These are phyloP conservation scores for Penicillium aurantiogriseum DNA, from an alignment of 2,329 filamentous ascomycete species.

Conservation along the genomic window DNA sequence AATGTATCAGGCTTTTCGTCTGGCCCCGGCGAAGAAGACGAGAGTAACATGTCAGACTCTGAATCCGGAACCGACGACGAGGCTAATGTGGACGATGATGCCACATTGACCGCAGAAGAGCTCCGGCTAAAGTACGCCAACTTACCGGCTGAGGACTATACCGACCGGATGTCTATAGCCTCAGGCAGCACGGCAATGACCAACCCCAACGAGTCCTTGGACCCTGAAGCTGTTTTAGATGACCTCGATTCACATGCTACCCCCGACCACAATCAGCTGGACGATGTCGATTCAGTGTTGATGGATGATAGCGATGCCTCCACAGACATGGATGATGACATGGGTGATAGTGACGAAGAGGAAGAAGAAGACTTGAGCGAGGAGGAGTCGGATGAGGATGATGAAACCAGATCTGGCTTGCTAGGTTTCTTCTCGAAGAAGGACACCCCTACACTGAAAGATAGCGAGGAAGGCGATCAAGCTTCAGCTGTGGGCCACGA, in stretches of 20 bases:
- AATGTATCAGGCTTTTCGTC: constrained; percentile 43
- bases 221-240: constrained; percentile 22
- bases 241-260: constrained; percentile 20
- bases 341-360: constrained; percentile 47
- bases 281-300: constrained; percentile 46
- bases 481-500: constrained; percentile 26
- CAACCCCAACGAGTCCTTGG: constrained; percentile 19
- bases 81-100: constrained; percentile 43
- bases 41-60: constrained; percentile 51
- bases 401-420: constrained; percentile 42
- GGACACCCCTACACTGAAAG: constrained; percentile 31
- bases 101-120: constrained; percentile 47
- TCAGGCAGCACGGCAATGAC: constrained; percentile 23
- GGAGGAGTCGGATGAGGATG: constrained; percentile 47
- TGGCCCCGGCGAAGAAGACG: constrained; percentile 60
- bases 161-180: constrained; percentile 26
- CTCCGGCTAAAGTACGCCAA: constrained; percentile 49
- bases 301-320: constrained; percentile 49
- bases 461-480: constrained; percentile 35
- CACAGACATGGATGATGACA: constrained; percentile 51
- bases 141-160: constrained; percentile 29
- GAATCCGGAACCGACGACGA: constrained; percentile 45
- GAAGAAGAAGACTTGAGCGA: constrained; percentile 51
- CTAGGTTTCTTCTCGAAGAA: constrained; percentile 50
- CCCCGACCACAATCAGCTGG: constrained; percentile 35